Conservation (phyloP, 768 basidiomycete genomes). For the Rhizopogon vinicolor region DNA sequence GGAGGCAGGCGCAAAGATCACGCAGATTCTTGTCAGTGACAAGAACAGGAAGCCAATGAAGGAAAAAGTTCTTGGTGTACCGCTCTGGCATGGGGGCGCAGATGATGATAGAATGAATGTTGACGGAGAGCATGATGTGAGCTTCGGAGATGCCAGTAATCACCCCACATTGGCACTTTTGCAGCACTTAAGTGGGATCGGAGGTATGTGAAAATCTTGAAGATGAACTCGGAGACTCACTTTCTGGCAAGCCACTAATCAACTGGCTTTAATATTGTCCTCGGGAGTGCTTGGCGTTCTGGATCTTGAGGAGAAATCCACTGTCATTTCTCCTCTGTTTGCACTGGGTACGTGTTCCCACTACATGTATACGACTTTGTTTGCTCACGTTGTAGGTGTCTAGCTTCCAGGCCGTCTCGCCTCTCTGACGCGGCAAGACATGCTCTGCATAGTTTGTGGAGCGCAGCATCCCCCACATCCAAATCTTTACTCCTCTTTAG, state of each 20-base stretch:
- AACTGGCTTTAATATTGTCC: conserved; percentile 36
- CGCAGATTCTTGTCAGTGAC: conserved; percentile 40
- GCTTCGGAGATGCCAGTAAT: conserved; percentile 9
- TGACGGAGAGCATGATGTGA: neutral
- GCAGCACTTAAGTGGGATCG: conserved; percentile 21
- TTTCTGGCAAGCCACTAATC: conserved; percentile 31
- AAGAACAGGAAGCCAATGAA: conserved; percentile 18
- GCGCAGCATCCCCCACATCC: conserved; percentile 4
- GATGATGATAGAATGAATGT: conserved; percentile 13
- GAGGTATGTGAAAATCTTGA: conserved; percentile 28
- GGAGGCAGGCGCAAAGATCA: conserved; percentile 37
- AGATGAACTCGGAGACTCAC: neutral
- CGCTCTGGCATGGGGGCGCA: conserved; percentile 27
- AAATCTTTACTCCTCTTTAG: conserved; percentile 28
- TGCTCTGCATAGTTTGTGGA: conserved; percentile 32
- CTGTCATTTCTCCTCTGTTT: conserved; percentile 37
- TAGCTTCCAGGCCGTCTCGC: conserved; percentile 14
- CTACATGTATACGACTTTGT: neutral
- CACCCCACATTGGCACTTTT: conserved; percentile 27
- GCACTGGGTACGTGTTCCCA: conserved; percentile 29
- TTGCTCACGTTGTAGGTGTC: neutral
- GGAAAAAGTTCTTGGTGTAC: conserved; percentile 16
- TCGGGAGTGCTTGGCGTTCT: conserved; percentile 35
- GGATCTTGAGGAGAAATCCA: conserved; percentile 22
- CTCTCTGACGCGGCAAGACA: conserved; percentile 26